Evolutionary conservation across 179 eudicot species (phyloP).

Genomic region (Gypsophila paniculata): DNA sequence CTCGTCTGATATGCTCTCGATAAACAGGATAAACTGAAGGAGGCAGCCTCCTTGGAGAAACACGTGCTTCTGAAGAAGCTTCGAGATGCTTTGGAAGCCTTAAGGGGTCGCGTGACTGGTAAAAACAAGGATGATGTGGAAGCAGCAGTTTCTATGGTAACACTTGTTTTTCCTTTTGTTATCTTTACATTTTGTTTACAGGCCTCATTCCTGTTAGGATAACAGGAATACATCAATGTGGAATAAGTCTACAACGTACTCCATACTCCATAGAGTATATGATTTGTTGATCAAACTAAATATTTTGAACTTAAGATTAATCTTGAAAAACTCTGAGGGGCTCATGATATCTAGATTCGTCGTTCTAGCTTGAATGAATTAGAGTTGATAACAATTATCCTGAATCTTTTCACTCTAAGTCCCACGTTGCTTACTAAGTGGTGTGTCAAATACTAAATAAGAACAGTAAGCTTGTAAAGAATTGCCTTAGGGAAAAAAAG

Average conservation of each 20-base stretch:
- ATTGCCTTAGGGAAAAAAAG: not conserved
- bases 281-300: not conserved
- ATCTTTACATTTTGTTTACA: not conserved
- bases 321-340: not conserved
- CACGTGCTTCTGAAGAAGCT: slow-evolving; percentile 93
- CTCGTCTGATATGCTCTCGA: slow-evolving; percentile 2
- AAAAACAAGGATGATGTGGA: slow-evolving; percentile 87
- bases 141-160: slow-evolving; percentile 82
- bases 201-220: not conserved
- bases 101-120: slow-evolving; percentile 85
- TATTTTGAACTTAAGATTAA: not conserved
- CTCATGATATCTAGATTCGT: not conserved
- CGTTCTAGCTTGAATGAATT: not conserved
- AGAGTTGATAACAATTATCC: not conserved
- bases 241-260: not conserved
- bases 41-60: slow-evolving; percentile 84
- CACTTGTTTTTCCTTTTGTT: slow-evolving; percentile 17
- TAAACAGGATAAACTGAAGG: slow-evolving; percentile 77
- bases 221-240: slow-evolving; percentile 4
- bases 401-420: not conserved
- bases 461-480: not conserved
- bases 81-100: slow-evolving; percentile 87
- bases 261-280: too few species aligned
- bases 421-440: not conserved
- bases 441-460: not conserved